These are phyloP conservation scores for Abortiporus biennis DNA, from an alignment of 1,284 basidiomycete species.

Conservation along the genomic window DNA sequence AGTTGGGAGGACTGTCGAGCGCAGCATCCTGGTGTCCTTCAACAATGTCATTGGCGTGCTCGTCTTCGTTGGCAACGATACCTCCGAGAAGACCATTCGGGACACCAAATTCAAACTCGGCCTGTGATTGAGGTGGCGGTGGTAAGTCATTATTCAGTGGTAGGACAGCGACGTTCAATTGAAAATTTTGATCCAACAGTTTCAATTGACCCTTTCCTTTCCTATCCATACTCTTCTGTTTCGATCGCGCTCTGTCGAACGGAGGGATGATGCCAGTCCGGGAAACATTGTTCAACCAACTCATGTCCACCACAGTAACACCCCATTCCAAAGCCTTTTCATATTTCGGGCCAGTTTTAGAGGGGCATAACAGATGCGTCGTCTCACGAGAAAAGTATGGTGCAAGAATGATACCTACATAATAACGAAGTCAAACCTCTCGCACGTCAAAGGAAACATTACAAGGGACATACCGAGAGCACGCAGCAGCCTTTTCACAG, in stretches of 20 bases:
- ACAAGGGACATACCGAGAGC: constrained; percentile 45
- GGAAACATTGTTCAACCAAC: constrained; percentile 56
- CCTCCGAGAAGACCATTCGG: background rate
- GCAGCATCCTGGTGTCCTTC: too few species aligned
- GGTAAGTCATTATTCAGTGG: too few species aligned
- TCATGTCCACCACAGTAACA: constrained; percentile 52
- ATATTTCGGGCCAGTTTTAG: constrained; percentile 59
- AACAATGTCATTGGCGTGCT: too few species aligned
- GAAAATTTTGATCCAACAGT: constrained; percentile 29
- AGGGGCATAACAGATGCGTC: constrained; percentile 72
- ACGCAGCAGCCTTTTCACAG: constrained; percentile 54
- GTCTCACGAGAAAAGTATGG: constrained; percentile 53
- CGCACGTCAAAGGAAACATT: constrained; percentile 1
- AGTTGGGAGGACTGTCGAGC: background rate
- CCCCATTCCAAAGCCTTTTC: constrained; percentile 71
- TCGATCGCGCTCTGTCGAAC: constrained; percentile 1
- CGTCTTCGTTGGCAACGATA: background rate
- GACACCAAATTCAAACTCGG: background rate
- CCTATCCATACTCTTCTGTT: constrained; percentile 11
- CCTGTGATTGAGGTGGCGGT: too few species aligned
- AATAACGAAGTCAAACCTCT: background rate
- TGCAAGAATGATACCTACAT: constrained; percentile 47
- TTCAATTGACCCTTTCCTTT: constrained; percentile 15
- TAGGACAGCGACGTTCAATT: background rate
- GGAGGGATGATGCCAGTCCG: constrained; percentile 37